Evolutionary conservation across 2,329 filamentous ascomycete species (phyloP).

Genomic region (Cladobotryum protrusum): DNA sequence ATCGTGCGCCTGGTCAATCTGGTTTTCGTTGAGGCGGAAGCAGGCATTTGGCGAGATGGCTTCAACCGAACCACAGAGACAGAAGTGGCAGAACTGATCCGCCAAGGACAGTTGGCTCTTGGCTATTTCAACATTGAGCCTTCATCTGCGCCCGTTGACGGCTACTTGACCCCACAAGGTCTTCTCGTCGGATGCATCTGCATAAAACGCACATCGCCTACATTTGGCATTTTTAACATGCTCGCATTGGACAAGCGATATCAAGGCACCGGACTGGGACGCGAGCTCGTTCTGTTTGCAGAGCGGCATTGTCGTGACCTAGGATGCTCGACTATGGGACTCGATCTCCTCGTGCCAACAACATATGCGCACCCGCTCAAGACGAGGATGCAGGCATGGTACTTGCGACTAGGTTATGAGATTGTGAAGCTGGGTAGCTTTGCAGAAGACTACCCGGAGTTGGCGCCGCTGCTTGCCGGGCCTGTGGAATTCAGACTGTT

Average conservation of each 20-base stretch:
- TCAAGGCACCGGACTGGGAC: constrained; percentile 21
- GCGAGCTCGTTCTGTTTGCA: constrained; percentile 20
- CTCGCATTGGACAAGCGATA: constrained; percentile 19
- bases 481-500: constrained; percentile 24
- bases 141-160: background rate
- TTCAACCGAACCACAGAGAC: constrained; percentile 20
- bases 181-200: constrained; percentile 22
- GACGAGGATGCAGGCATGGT: constrained; percentile 22
- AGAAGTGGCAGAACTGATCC: constrained; percentile 19
- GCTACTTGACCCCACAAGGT: background rate
- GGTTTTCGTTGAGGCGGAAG: constrained; percentile 21
- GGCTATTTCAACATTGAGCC: constrained; percentile 11
- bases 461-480: constrained; percentile 20
- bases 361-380: constrained; percentile 22
- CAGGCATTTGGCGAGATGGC: constrained; percentile 20
- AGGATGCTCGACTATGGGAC: constrained; percentile 23
- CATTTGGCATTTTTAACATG: constrained; percentile 23
- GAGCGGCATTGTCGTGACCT: constrained; percentile 20
- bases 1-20: constrained; percentile 22
- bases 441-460: constrained; percentile 21
- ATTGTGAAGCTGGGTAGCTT: constrained; percentile 22
- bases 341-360: constrained; percentile 24
- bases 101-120: constrained; percentile 19
- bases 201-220: constrained; percentile 17
- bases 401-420: constrained; percentile 23